Percentiles rank a stretch among this genome's conserved stretches.
Conservation (phyloP, 805 yeast species). For the Nakazawaea holstii region DNA sequence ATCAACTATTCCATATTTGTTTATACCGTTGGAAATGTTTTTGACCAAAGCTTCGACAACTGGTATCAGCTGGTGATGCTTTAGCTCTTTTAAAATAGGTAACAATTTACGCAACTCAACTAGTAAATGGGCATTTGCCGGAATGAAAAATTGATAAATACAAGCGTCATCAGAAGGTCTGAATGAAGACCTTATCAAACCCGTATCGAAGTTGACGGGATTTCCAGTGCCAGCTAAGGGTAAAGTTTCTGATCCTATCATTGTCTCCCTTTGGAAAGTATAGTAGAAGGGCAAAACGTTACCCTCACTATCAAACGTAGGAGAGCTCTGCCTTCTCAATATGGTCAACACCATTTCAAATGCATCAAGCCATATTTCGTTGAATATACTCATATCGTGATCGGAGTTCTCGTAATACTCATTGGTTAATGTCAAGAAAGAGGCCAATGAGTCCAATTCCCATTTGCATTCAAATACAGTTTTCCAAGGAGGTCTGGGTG, state of each 20-base stretch:
- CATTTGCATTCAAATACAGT: constrained; percentile 85
- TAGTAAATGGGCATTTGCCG: constrained; percentile 76
- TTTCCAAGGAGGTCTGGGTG: constrained; percentile 65
- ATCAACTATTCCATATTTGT: constrained; percentile 55
- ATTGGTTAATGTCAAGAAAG: constrained; percentile 69
- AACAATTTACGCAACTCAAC: constrained; percentile 49
- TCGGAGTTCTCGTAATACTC: constrained; percentile 58
- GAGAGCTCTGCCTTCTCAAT: constrained; percentile 51
- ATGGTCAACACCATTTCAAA: constrained; percentile 44
- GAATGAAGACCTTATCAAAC: constrained; percentile 75
- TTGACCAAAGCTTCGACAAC: constrained; percentile 32
- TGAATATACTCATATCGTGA: constrained; percentile 42
- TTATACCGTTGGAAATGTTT: constrained; percentile 48
- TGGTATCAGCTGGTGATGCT: constrained; percentile 15
- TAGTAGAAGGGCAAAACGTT: constrained; percentile 45
- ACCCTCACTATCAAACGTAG: constrained; percentile 55
- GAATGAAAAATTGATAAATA: constrained; percentile 73
- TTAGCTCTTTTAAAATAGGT: constrained; percentile 19
- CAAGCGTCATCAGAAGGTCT: constrained; percentile 89
- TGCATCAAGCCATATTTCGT: constrained; percentile 54
- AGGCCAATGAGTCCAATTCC: constrained; percentile 82
- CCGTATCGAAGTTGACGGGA: constrained; percentile 69
- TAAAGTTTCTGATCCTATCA: constrained; percentile 75
- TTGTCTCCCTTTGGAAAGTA: constrained; percentile 68
- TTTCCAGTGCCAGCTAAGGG: constrained; percentile 77